Evolutionary conservation across 495 filamentous ascomycete species (phyloP).

Genomic region (Saxophila tyrrhenica): DNA sequence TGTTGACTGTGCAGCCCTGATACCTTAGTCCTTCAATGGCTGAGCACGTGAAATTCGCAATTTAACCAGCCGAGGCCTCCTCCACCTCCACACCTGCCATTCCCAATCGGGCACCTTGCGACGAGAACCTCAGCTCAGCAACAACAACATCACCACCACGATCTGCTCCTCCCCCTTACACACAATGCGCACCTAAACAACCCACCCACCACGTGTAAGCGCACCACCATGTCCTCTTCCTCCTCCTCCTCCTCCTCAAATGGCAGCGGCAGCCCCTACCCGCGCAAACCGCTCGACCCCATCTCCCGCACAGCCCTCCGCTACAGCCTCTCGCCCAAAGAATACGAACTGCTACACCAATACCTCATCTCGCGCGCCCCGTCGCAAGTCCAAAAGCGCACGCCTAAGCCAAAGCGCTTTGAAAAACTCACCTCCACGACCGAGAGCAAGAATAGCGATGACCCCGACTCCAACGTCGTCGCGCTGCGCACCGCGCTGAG

Average conservation of each 20-base stretch:
- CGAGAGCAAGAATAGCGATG: background rate
- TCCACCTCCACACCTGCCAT: too few relatives aligned
- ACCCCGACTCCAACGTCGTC: constrained; percentile 59
- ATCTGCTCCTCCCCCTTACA: too few relatives aligned
- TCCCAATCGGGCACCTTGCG: too few relatives aligned
- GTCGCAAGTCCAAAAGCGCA: constrained; percentile 41
- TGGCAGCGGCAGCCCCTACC: background rate
- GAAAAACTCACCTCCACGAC: constrained; percentile 33
- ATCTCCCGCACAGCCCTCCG: constrained; percentile 67
- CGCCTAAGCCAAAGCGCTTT: constrained; percentile 46
- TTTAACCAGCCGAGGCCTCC: too few relatives aligned
- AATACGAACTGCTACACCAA: constrained; percentile 72
- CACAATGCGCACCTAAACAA: too few relatives aligned
- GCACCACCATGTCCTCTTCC: background rate
- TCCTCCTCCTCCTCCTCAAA: background rate
- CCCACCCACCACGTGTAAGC: too few relatives aligned
- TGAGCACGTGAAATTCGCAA: too few relatives aligned
- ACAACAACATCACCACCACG: too few relatives aligned
- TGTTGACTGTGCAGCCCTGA: too few relatives aligned
- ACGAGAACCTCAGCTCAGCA: too few relatives aligned
- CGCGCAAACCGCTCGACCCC: constrained; percentile 35
- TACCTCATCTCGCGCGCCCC: constrained; percentile 60
- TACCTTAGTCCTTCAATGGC: too few relatives aligned
- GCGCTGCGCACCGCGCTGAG: constrained; percentile 67
- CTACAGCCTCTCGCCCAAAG: constrained; percentile 71